Percentiles rank a stretch among this genome's conserved stretches.
Conservation (phyloP, 2,329 filamentous ascomycete species). For the Cladophialophora bantiana region DNA sequence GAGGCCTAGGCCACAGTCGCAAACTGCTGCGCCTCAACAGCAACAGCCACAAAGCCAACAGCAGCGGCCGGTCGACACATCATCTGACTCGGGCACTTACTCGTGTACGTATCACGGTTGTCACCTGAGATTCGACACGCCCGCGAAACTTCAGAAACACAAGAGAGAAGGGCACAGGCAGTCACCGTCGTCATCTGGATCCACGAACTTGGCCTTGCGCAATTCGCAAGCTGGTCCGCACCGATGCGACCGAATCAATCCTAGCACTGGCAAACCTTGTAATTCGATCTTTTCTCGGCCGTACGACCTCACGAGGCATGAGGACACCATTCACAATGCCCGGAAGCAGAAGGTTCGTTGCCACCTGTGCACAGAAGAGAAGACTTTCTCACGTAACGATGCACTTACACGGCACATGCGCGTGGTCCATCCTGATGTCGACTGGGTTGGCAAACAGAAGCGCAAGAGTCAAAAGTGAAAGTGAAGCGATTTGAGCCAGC, state of each 20-base stretch:
- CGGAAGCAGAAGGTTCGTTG: slow-evolving; percentile 95
- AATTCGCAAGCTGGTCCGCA: slow-evolving; percentile 94
- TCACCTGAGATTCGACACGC: slow-evolving; percentile 84
- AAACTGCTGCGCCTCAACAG: slow-evolving; percentile 37
- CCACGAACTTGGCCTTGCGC: slow-evolving; percentile 64
- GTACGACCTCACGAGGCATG: slow-evolving; percentile 94
- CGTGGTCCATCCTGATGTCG: slow-evolving; percentile 88
- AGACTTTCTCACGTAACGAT: slow-evolving; percentile 95
- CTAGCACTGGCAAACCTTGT: slow-evolving; percentile 92
- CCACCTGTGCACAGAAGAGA: slow-evolving; percentile 91
- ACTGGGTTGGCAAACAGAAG: slow-evolving; percentile 72
- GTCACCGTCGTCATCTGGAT: slow-evolving; percentile 54
- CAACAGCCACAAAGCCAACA: slow-evolving; percentile 57
- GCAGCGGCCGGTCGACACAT: slow-evolving; percentile 67
- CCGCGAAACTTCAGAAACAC: slow-evolving; percentile 87
- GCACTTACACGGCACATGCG: slow-evolving; percentile 93
- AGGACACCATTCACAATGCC: slow-evolving; percentile 96
- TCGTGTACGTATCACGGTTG: slow-evolving; percentile 96
- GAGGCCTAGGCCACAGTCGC: slow-evolving; percentile 39
- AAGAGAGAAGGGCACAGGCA: slow-evolving; percentile 92
- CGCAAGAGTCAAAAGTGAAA: slow-evolving; percentile 35
- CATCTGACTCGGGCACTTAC: slow-evolving; percentile 85
- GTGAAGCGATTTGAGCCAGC: slow-evolving; percentile 19
- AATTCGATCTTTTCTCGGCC: slow-evolving; percentile 93
- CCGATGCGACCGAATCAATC: slow-evolving; percentile 90